These are phyloP conservation scores for Monosporascus sp. DNA, from an alignment of 2,329 filamentous ascomycete species.

Conservation along the genomic window DNA sequence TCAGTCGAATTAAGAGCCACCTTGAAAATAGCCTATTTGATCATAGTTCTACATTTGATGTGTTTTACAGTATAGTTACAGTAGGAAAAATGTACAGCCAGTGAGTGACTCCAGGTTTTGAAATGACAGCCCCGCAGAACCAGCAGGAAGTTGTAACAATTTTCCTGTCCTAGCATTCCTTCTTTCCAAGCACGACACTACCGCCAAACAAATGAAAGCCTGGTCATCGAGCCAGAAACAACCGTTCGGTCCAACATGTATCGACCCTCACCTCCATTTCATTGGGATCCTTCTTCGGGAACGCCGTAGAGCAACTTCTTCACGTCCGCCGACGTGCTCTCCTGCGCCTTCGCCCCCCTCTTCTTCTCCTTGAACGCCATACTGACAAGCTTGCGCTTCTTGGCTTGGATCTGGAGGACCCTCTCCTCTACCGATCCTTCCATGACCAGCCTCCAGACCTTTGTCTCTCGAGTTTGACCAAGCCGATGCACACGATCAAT, in stretches of 20 bases:
- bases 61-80: no score
- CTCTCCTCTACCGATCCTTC: constrained; percentile 76
- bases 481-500: constrained; percentile 82
- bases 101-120: no score
- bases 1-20: no score
- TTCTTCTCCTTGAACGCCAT: constrained; percentile 74
- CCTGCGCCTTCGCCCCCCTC: constrained; percentile 24
- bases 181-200: no score
- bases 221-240: neutral
- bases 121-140: no score
- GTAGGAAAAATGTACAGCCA: no score
- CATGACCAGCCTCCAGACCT: constrained; percentile 76
- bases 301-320: neutral
- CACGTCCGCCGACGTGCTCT: neutral
- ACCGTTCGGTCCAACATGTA: neutral
- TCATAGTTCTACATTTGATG: no score
- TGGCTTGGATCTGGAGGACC: constrained; percentile 70
- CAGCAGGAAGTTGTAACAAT: no score
- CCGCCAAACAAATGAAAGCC: no score
- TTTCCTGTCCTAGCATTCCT: no score
- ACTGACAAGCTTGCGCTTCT: constrained; percentile 72
- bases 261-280: neutral
- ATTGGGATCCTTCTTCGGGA: neutral
- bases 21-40: no score
- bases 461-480: constrained; percentile 73